Conservation (phyloP, 108 stramenopile species). For the Nitzschia sp. region DNA sequence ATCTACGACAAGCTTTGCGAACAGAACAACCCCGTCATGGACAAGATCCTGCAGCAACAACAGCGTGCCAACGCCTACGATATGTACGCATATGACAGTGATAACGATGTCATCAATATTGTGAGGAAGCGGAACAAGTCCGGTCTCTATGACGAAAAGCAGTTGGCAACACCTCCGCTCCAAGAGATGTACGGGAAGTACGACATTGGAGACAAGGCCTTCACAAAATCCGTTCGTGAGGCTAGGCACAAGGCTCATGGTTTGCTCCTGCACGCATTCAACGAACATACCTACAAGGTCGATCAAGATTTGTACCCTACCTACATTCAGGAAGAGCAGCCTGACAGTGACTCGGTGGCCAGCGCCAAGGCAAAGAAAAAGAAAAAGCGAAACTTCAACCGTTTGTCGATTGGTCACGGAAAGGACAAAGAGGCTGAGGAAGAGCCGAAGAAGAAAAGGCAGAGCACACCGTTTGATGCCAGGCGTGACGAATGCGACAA, state of each 20-base stretch:
- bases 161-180: slow-evolving; percentile 25
- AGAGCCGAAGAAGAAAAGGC: slow-evolving; percentile 29
- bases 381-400: slow-evolving; percentile 18
- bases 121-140: slow-evolving; percentile 25
- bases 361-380: slow-evolving; percentile 10
- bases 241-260: slow-evolving; percentile 35
- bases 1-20: slow-evolving; percentile 17
- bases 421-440: slow-evolving; percentile 29
- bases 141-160: slow-evolving; percentile 30
- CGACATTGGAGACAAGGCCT: slow-evolving; percentile 4
- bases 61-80: slow-evolving; percentile 21
- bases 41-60: slow-evolving; percentile 29
- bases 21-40: slow-evolving; percentile 26
- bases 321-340: slow-evolving; percentile 13
- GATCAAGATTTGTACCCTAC: slow-evolving; percentile 31
- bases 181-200: slow-evolving; percentile 23
- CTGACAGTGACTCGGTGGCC: slow-evolving; percentile 18
- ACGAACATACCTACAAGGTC: slow-evolving; percentile 44
- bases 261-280: slow-evolving; percentile 42
- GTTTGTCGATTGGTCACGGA: slow-evolving; percentile 7
- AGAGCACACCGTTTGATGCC: slow-evolving; percentile 29
- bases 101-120: slow-evolving; percentile 41
- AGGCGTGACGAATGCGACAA: slow-evolving; percentile 42
- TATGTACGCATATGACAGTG: slow-evolving; percentile 33
- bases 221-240: slow-evolving; percentile 22